Base-by-base conservation (phyloP, 2,329 filamentous ascomycete genomes). In the Hypoxylon sp. region DNA sequence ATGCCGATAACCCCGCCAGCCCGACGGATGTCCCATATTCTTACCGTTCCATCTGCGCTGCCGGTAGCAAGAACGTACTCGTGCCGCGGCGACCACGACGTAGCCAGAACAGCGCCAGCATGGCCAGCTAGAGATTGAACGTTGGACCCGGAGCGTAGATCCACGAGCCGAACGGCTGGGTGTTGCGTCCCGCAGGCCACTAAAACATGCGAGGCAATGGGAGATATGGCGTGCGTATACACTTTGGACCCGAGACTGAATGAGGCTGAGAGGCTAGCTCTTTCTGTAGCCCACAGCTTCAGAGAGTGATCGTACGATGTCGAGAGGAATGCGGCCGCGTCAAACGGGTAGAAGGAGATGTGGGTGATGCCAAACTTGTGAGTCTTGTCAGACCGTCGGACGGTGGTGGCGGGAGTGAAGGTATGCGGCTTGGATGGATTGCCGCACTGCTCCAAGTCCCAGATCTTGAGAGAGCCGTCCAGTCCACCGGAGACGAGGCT, bases 151-250 rank as follows among this genome's bases (percentile, higher is more conserved):
- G 92, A 93, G 48, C 90, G 89, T 27, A 97, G 81, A 71, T 98
- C 94, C 4, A 97, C 86, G 5, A 98, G 83, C 13, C 92, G 87
- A 11, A 97, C 89, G 21, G 90, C 83, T 5, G 91, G 91, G 70
- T 95, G 88, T 63, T 96, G 92, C 0, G 92, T 96, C 0, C 90
- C 93, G 69, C 92, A 95, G 8, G 94, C 92, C 8, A 97, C 90
- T 3, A 97, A 83, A 0, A 96, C 80, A 69, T 92, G 82, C 48
- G 85, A 78, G 53, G 91, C 83, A 55, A 93, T 78, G 37, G 88
- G 83, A 0, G 92, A 96, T 21, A 91, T 82, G 0, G 90, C 86
- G 72, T 97, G 92, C 1, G 89, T 87, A 74, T 92, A 91, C 43
- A 91, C 80, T 26, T 88, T 88, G 3, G 85, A 83, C 48, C 83